phyloP scores from a whole-genome alignment of 176 grass and related monocot species.

The Rhynchospora breviuscula region DNA sequence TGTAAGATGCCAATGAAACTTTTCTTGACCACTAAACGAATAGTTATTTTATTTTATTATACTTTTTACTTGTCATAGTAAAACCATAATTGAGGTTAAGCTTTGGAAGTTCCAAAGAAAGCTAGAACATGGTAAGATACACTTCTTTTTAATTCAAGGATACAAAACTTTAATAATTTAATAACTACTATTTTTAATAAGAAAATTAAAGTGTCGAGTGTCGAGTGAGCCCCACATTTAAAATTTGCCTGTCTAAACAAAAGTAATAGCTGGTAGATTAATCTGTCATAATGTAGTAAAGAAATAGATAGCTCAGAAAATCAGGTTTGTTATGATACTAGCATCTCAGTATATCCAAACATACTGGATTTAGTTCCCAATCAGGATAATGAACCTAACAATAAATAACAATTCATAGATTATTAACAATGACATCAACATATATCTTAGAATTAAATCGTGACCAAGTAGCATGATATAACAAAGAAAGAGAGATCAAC shows the following conservation, averaged over 20 bases:
- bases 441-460: neutral
- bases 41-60: neutral
- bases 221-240: neutral
- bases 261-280: neutral
- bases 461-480: neutral
- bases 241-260: neutral
- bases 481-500: neutral
- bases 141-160: neutral
- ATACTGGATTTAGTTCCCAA: neutral
- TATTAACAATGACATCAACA: constrained; percentile 2
- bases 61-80: neutral
- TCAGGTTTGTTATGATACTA: neutral
- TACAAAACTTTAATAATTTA: neutral
- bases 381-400: neutral
- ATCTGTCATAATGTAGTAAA: neutral
- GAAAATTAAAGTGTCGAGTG: neutral
- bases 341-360: neutral
- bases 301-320: neutral
- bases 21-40: neutral
- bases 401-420: neutral
- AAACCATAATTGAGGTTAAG: neutral
- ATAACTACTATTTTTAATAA: neutral
- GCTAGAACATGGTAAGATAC: neutral
- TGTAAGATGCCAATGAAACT: neutral
- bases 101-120: neutral